A percentile compares a stretch with the other conserved stretches of the same genome.
Evolutionary conservation across 352 stramenopile species (phyloP).

Genomic region (Saprolegnia diclina): DNA sequence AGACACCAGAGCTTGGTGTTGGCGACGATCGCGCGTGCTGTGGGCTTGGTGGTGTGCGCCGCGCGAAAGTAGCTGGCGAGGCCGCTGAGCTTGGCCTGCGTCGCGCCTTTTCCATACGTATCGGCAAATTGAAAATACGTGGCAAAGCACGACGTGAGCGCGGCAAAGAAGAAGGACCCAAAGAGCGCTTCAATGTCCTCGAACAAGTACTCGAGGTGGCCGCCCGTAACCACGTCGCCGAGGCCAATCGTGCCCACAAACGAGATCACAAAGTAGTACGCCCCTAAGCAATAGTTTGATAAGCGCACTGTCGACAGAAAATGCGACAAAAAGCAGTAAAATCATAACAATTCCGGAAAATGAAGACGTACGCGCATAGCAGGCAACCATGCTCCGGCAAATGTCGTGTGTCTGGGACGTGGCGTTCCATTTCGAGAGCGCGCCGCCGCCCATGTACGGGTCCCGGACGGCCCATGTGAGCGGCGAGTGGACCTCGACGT

Average conservation of each 20-base stretch:
- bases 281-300: constrained; percentile 17
- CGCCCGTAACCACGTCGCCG: constrained; percentile 23
- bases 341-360: no score
- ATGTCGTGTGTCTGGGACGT: constrained; percentile 14
- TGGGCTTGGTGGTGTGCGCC: constrained; percentile 26
- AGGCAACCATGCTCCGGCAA: constrained; percentile 21
- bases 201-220: constrained; percentile 28
- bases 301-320: background rate
- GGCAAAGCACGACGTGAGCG: constrained; percentile 25
- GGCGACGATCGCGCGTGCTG: constrained; percentile 15
- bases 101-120: constrained; percentile 22
- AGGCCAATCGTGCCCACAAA: constrained; percentile 24
- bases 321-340: background rate
- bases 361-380: constrained; percentile 19
- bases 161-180: constrained; percentile 26
- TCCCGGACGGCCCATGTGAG: constrained; percentile 24
- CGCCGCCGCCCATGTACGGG: constrained; percentile 23
- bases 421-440: constrained; percentile 13
- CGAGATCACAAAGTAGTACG: constrained; percentile 28
- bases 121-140: constrained; percentile 26
- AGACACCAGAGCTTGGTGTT: constrained; percentile 26
- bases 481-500: constrained; percentile 16
- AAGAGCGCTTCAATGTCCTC: constrained; percentile 26
- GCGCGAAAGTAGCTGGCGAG: constrained; percentile 24
- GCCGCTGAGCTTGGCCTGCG: constrained; percentile 17